Conservation (phyloP, 306 rosid genomes). For the Dryas alaskensis region DNA sequence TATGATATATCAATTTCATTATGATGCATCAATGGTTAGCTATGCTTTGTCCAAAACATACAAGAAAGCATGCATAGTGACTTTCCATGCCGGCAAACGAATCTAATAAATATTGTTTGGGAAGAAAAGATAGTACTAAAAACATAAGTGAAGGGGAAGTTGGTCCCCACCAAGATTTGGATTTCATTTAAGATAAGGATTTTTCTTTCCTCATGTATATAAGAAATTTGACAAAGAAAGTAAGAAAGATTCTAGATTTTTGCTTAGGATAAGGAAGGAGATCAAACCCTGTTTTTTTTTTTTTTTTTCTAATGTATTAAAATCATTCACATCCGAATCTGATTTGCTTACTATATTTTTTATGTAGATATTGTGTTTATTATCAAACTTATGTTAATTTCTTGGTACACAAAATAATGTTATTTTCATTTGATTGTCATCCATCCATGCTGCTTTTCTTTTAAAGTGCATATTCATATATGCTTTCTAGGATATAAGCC, state of each 20-base stretch:
- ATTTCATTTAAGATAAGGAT: slow-evolving; percentile 5
- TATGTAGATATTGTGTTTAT: too few relatives aligned
- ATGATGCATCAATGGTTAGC: background rate
- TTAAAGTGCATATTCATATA: background rate
- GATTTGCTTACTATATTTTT: too few relatives aligned
- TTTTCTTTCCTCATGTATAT: background rate
- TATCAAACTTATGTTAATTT: too few relatives aligned
- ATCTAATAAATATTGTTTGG: slow-evolving; percentile 5
- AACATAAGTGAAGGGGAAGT: too few relatives aligned
- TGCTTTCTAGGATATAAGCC: background rate
- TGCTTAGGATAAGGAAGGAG: background rate
- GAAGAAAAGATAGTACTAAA: background rate
- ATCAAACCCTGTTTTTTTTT: background rate
- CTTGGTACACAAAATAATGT: too few relatives aligned
- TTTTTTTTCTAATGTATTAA: background rate
- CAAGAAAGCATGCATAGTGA: background rate
- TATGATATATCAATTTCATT: background rate
- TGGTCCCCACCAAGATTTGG: background rate
- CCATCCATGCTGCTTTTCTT: background rate
- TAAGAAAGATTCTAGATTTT: background rate
- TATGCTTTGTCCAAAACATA: background rate
- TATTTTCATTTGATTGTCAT: background rate
- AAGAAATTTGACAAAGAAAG: background rate
- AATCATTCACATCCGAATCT: background rate
- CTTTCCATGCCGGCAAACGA: slow-evolving; percentile 8